Percentiles rank a stretch among this genome's conserved stretches.
phyloP scores from a whole-genome alignment of 169 alveolate species.

The Ichthyophthirius multifiliis region DNA sequence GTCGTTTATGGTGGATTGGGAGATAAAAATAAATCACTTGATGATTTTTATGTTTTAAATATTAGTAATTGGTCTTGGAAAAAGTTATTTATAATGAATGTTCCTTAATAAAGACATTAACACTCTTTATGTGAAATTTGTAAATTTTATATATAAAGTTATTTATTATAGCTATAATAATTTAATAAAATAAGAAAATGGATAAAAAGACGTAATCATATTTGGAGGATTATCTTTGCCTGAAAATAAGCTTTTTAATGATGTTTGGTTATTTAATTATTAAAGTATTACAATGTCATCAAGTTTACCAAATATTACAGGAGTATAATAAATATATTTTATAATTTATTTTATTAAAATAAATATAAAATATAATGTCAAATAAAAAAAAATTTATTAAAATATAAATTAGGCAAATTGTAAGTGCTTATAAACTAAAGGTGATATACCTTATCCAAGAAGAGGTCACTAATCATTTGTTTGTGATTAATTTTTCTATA shows the following conservation, averaged over 20 bases:
- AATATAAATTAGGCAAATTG: no score
- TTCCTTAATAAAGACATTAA: background rate
- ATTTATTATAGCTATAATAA: background rate
- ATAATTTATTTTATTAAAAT: background rate
- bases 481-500: background rate
- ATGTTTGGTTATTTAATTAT: background rate
- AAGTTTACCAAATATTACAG: background rate
- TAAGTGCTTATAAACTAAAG: background rate
- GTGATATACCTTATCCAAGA: background rate
- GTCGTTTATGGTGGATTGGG: background rate
- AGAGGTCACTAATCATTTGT: conserved; percentile 5
- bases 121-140: background rate
- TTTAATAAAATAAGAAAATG: background rate
- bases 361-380: background rate
- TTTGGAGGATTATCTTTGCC: conserved; percentile 4
- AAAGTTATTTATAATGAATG: background rate
- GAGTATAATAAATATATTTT: background rate
- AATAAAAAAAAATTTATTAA: no score
- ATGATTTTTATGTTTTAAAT: background rate
- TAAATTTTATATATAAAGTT: background rate
- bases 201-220: background rate
- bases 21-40: background rate
- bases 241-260: background rate
- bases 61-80: background rate
- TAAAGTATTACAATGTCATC: background rate